A percentile compares a stretch with the other conserved stretches of the same genome.
These are phyloP conservation scores for Quercus cerris DNA, from an alignment of 306 rosid genomes.

Conservation along the genomic window DNA sequence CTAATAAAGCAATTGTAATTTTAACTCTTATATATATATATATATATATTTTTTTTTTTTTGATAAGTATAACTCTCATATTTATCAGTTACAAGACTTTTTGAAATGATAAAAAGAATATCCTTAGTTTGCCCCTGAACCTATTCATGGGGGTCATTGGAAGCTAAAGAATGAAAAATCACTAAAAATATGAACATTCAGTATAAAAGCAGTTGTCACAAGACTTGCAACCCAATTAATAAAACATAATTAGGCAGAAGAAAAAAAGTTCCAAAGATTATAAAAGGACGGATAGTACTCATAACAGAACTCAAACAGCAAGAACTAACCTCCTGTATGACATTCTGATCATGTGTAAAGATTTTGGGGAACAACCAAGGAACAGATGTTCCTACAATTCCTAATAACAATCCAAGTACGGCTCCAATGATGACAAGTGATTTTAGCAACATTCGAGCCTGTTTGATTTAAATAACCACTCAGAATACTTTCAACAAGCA, in stretches of 20 bases:
- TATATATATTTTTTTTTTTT: no score
- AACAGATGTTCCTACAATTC: conserved; percentile 70
- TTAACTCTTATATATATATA: neutral
- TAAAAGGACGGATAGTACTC: neutral
- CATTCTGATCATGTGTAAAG: conserved; percentile 72
- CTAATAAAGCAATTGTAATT: neutral
- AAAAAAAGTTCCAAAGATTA: neutral
- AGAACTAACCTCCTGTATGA: conserved; percentile 68
- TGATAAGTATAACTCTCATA: neutral
- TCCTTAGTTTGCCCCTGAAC: neutral
- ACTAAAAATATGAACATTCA: neutral
- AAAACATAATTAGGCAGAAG: neutral
- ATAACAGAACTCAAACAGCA: neutral
- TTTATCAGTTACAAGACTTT: neutral
- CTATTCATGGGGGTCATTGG: neutral
- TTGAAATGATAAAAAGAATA: neutral
- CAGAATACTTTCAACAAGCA: conserved; percentile 17
- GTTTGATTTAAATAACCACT: conserved; percentile 27
- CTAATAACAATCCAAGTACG: conserved; percentile 57
- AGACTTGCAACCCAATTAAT: neutral
- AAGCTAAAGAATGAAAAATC: neutral
- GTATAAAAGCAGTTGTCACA: neutral
- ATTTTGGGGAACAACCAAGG: conserved; percentile 77
- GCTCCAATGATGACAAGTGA: conserved; percentile 74
- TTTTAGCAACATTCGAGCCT: conserved; percentile 73